Conservation (phyloP, 495 filamentous ascomycete species). For the Aspergillus sclerotioniger region DNA sequence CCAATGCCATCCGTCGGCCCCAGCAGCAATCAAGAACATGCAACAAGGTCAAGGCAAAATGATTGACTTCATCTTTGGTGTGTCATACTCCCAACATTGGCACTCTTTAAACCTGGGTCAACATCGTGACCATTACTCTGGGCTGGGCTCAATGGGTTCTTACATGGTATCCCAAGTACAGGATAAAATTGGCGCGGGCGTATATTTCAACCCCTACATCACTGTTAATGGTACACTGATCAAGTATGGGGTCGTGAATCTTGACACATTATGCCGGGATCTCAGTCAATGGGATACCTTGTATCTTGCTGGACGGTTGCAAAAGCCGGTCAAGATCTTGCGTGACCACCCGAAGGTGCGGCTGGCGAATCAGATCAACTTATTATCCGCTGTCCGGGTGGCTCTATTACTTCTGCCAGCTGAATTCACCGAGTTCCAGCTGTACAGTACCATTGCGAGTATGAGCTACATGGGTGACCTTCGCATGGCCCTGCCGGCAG, state of each 20-base stretch:
- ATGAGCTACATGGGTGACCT: slow-evolving; percentile 94
- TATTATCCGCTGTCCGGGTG: slow-evolving; percentile 85
- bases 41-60: slow-evolving; percentile 88
- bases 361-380: slow-evolving; percentile 90
- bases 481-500: slow-evolving; percentile 81
- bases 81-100: slow-evolving; percentile 95
- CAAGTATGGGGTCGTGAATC: slow-evolving; percentile 95
- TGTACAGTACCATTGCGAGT: slow-evolving; percentile 85
- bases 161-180: slow-evolving; percentile 79
- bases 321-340: slow-evolving; percentile 97
- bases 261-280: slow-evolving; percentile 82
- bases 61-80: slow-evolving; percentile 98
- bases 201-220: slow-evolving; percentile 96
- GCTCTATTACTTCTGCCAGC: slow-evolving; percentile 82
- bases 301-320: slow-evolving; percentile 89
- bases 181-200: slow-evolving; percentile 84
- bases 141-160: slow-evolving; percentile 79
- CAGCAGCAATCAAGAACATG: slow-evolving; percentile 70
- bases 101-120: slow-evolving; percentile 86
- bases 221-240: slow-evolving; percentile 94
- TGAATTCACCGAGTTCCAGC: slow-evolving; percentile 78
- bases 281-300: slow-evolving; percentile 86
- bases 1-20: slow-evolving; percentile 70
- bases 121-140: slow-evolving; percentile 90
- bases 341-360: slow-evolving; percentile 89